Conservation (phyloP, 768 basidiomycete genomes). For the Daedaleopsis nitida region DNA sequence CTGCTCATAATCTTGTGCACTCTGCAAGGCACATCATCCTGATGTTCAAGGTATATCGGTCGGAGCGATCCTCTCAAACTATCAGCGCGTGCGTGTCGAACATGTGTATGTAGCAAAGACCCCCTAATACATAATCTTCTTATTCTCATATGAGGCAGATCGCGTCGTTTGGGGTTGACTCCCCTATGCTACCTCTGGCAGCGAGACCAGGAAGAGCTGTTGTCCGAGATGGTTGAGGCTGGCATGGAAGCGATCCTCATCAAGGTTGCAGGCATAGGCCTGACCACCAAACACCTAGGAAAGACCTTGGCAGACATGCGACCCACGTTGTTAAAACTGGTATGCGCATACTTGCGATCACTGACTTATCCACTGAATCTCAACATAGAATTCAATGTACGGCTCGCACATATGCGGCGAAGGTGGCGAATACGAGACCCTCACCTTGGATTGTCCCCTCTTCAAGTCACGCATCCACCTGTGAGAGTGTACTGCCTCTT, state of each 20-base stretch:
- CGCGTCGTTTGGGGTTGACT: conserved; percentile 76
- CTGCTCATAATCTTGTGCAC: neutral
- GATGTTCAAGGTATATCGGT: conserved; percentile 87
- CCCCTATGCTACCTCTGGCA: conserved; percentile 94
- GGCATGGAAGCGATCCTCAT: conserved; percentile 85
- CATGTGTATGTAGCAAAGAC: conserved; percentile 67
- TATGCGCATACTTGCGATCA: conserved; percentile 33
- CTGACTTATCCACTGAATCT: neutral
- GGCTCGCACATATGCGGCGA: conserved; percentile 96
- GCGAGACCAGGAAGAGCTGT: conserved; percentile 80
- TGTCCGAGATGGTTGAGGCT: conserved; percentile 82
- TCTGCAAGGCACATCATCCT: conserved; percentile 65
- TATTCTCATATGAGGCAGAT: conserved; percentile 46
- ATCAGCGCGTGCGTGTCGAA: conserved; percentile 95
- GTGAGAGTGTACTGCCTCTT: conserved; percentile 42
- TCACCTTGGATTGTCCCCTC: conserved; percentile 87
- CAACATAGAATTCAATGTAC: conserved; percentile 68
- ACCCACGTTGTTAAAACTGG: conserved; percentile 70
- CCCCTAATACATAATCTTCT: neutral
- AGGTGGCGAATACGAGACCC: conserved; percentile 96
- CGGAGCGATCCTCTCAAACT: conserved; percentile 96
- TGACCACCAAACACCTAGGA: conserved; percentile 77
- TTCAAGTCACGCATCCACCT: conserved; percentile 79
- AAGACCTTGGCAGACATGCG: conserved; percentile 75
- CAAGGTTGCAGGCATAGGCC: conserved; percentile 94